phyloP scores from a whole-genome alignment of 306 rosid species.

The Begonia fuchsioides region DNA sequence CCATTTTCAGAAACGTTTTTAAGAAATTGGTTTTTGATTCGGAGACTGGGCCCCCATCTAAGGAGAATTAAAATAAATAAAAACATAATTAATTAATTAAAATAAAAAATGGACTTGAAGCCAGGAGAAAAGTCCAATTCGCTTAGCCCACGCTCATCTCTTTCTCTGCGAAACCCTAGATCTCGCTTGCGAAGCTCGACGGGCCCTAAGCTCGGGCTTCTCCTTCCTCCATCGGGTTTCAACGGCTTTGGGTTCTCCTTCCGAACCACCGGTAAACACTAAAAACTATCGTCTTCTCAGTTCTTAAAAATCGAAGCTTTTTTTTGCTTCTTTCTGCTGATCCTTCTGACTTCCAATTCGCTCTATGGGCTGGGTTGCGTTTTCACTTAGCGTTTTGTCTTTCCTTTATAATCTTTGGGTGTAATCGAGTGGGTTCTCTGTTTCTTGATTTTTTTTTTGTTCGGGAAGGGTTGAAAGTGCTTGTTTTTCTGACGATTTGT shows the following conservation, averaged over 20 bases:
- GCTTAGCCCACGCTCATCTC: constrained; percentile 71
- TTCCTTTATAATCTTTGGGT: not conserved
- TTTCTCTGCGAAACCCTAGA: constrained; percentile 37
- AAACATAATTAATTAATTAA: no score
- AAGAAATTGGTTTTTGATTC: no score
- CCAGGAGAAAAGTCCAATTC: constrained; percentile 50
- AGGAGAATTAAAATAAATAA: no score
- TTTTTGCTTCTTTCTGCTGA: not conserved
- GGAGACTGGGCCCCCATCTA: no score
- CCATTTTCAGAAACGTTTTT: no score
- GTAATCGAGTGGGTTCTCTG: not conserved
- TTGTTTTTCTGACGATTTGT: not conserved
- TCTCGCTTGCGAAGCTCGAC: constrained; percentile 20
- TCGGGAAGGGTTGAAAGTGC: not conserved
- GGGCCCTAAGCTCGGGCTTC: constrained; percentile 21
- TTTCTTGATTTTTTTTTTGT: not conserved
- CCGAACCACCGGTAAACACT: constrained; percentile 12
- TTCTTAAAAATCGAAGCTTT: not conserved
- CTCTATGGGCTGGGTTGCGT: not conserved
- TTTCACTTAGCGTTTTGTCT: not conserved
- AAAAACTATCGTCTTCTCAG: no score
- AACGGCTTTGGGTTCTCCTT: constrained; percentile 2
- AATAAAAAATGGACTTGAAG: no score
- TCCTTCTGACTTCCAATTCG: not conserved
- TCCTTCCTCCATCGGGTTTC: constrained; percentile 11